Conservation (phyloP, 2,329 filamentous ascomycete species). For the Diaporthe citrichinensis region DNA sequence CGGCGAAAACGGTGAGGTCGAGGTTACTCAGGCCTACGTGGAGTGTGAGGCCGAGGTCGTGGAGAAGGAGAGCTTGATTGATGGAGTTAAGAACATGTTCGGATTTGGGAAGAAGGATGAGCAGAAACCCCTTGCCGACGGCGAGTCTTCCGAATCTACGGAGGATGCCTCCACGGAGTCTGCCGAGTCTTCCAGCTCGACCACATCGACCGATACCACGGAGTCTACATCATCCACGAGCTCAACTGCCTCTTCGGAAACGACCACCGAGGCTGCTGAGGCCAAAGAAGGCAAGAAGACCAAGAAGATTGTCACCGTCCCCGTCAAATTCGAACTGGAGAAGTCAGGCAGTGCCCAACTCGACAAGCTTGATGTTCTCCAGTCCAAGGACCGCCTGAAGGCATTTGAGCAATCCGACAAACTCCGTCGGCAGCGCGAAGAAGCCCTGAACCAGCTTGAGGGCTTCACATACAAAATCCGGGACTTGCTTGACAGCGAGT, state of each 20-base stretch:
- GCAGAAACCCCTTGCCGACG: conserved; percentile 80
- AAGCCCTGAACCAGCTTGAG: conserved; percentile 93
- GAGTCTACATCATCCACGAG: conserved; percentile 49
- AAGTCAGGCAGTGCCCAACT: conserved; percentile 66
- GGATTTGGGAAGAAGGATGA: conserved; percentile 94
- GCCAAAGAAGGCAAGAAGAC: conserved; percentile 70
- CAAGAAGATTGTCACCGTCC: conserved; percentile 70
- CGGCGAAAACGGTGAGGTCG: conserved; percentile 82
- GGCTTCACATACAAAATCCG: conserved; percentile 90
- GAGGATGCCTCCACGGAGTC: conserved; percentile 60
- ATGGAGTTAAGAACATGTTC: conserved; percentile 96
- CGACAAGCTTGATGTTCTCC: conserved; percentile 62
- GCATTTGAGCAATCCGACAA: conserved; percentile 90
- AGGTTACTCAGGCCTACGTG: conserved; percentile 80
- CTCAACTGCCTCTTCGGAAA: conserved; percentile 55
- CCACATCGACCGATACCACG: conserved; percentile 51
- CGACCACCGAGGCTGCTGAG: conserved; percentile 64
- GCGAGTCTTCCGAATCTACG: conserved; percentile 61
- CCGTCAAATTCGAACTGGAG: conserved; percentile 64
- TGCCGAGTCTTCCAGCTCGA: conserved; percentile 51
- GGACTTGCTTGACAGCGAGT: conserved; percentile 83
- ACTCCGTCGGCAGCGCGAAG: conserved; percentile 82
- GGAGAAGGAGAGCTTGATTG: conserved; percentile 86
- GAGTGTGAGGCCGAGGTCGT: conserved; percentile 85
- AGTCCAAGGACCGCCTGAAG: conserved; percentile 78